Base-by-base conservation (phyloP, 2,329 filamentous ascomycete genomes). In the Juglanconis oblonga region DNA sequence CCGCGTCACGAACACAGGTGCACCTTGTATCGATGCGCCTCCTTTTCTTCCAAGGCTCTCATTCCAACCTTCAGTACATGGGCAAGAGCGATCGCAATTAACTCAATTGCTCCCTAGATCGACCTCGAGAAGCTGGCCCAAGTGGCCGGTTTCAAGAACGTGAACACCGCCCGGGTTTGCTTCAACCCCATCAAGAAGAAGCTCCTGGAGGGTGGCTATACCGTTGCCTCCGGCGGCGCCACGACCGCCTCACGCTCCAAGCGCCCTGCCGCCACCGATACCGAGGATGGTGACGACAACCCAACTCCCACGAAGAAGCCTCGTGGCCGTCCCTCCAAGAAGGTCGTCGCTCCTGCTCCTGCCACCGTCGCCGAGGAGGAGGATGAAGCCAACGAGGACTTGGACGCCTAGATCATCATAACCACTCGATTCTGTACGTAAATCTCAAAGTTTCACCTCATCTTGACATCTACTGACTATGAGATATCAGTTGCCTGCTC, bases 51-150 rank as follows among this genome's bases (percentile, higher is more conserved):
- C n/a, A n/a, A n/a, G n/a, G n/a, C n/a, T n/a, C n/a, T n/a, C n/a
- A n/a, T n/a, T n/a, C n/a, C n/a, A n/a, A n/a, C n/a, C n/a, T n/a
- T n/a, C n/a, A n/a, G n/a, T n/a, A n/a, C n/a, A n/a, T n/a, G n/a
- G n/a, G n/a, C n/a, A n/a, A 5, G 5, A 47, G 17, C 5, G 24
- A 47, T 24, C 24, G 24, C 9, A 10, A 38, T n/a, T 47, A 5
- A 6, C 17, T n/a, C 24, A 3, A 5, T 47, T 14, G 5, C 17
- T 29, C 10, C 7, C 10, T 9, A 61, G 59, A 13, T 57, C 4
- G 51, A 61, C 14, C 38, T 8, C 14, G n/a, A 54, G 11, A 62
- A 55, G 55, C 35, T 58, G 14, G 44, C 59, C 14, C n/a, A 55
- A 3, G 31, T 58, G 14, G 55, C 29, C 9, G 50, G 36, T 9